Percentiles rank a stretch among this genome's conserved stretches.
phyloP scores from a whole-genome alignment of 2,329 filamentous ascomycete genomes.

The Xylariales sp. region DNA sequence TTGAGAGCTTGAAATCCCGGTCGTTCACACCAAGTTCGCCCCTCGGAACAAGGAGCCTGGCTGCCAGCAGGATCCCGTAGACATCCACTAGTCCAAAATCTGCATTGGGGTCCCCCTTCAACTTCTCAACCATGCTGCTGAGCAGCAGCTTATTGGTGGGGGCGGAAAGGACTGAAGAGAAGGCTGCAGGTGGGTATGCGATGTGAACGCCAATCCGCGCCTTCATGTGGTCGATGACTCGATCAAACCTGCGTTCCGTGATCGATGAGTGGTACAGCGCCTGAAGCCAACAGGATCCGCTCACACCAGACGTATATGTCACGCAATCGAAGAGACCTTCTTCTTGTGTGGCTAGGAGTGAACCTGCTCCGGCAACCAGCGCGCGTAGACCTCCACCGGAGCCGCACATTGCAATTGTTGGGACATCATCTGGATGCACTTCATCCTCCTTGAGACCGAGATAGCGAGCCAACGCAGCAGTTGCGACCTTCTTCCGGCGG shows the following conservation, averaged over 20 bases:
- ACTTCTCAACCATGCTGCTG: conserved; percentile 83
- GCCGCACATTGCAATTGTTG: conserved; percentile 87
- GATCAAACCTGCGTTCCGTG: conserved; percentile 59
- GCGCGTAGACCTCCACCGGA: conserved; percentile 89
- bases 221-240: conserved; percentile 80
- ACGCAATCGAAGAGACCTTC: conserved; percentile 89
- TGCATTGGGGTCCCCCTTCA: conserved; percentile 74
- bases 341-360: conserved; percentile 76
- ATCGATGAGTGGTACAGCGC: conserved; percentile 81
- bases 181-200: conserved; percentile 81
- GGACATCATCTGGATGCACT: conserved; percentile 89
- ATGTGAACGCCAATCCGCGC: conserved; percentile 81
- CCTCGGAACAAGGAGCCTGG: conserved; percentile 78
- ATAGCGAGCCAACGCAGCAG: conserved; percentile 74
- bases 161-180: conserved; percentile 75
- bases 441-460: conserved; percentile 72
- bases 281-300: conserved; percentile 94
- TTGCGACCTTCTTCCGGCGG: conserved; percentile 64
- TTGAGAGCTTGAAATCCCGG: conserved; percentile 84
- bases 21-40: conserved; percentile 75
- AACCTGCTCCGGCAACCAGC: conserved; percentile 84
- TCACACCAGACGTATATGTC: conserved; percentile 93
- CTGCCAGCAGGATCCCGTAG: conserved; percentile 82
- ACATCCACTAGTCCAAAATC: conserved; percentile 89
- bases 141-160: conserved; percentile 92